Evolutionary conservation across 2,329 filamentous ascomycete genomes (phyloP).

Genomic region (Waltergamsia citrina): DNA sequence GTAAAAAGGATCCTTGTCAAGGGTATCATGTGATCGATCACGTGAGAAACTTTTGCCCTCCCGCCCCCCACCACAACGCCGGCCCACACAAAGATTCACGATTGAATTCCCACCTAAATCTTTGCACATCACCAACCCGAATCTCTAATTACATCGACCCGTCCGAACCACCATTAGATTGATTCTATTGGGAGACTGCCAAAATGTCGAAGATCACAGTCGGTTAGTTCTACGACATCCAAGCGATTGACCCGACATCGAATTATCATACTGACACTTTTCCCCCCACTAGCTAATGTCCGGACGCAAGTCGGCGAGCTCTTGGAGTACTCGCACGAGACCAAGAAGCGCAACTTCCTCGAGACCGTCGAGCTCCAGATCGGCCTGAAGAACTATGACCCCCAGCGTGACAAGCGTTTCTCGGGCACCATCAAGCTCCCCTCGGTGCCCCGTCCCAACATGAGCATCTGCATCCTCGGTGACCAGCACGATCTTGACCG

Average conservation of each 20-base stretch:
- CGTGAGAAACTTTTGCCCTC: slow-evolving; percentile 27
- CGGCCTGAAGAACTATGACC: slow-evolving; percentile 98
- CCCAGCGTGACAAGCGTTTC: slow-evolving; percentile 99
- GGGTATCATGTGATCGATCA: slow-evolving; percentile 17
- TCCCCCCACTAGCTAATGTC: slow-evolving; percentile 66
- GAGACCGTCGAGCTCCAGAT: slow-evolving; percentile 89
- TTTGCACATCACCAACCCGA: not conserved
- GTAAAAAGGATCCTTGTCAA: slow-evolving; percentile 1
- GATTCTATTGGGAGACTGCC: slow-evolving; percentile 78
- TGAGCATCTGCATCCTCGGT: slow-evolving; percentile 72
- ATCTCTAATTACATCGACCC: slow-evolving; percentile 12
- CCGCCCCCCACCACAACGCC: slow-evolving; percentile 6
- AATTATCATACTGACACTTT: slow-evolving; percentile 24
- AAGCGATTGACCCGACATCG: too few species aligned
- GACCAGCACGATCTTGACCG: slow-evolving; percentile 97
- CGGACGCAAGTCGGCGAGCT: slow-evolving; percentile 88
- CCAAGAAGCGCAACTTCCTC: slow-evolving; percentile 98
- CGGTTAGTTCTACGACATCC: slow-evolving; percentile 28
- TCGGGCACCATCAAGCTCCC: slow-evolving; percentile 96
- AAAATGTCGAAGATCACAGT: slow-evolving; percentile 83
- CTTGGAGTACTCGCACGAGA: slow-evolving; percentile 86
- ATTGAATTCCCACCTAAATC: slow-evolving; percentile 9
- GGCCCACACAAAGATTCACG: slow-evolving; percentile 14
- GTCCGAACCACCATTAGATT: slow-evolving; percentile 62
- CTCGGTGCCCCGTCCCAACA: slow-evolving; percentile 80